Percentiles rank a stretch among this genome's conserved stretches.
phyloP scores from a whole-genome alignment of 2,329 filamentous ascomycete species.

The Aspergillus piperis region DNA sequence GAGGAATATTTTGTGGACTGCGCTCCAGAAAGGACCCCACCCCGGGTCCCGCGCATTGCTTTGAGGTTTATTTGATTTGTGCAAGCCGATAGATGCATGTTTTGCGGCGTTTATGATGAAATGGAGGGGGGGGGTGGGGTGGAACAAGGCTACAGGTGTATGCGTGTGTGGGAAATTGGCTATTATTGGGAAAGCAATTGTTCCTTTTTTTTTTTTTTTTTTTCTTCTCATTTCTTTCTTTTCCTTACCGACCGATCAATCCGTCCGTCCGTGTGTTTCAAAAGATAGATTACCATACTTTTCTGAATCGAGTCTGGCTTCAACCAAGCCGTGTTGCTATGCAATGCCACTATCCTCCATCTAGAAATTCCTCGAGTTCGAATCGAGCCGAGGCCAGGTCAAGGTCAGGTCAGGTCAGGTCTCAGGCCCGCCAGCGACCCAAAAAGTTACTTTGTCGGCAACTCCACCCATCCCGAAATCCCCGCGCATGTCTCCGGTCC shows the following conservation, averaged over 20 bases:
- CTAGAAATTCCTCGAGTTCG: background rate
- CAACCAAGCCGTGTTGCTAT: too few relatives aligned
- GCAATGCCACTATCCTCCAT: too few relatives aligned
- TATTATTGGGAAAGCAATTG: slow-evolving; percentile 8
- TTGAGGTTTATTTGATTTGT: background rate
- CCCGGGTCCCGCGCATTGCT: background rate
- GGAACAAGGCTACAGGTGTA: background rate
- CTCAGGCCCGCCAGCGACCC: too few relatives aligned
- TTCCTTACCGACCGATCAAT: background rate
- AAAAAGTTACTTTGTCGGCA: background rate
- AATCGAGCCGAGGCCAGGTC: background rate
- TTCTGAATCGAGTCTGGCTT: background rate
- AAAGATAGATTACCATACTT: background rate
- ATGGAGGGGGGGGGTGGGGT: background rate
- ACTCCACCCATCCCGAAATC: slow-evolving; percentile 2
- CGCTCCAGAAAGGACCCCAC: background rate
- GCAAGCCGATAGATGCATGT: slow-evolving; percentile 13
- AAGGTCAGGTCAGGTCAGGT: background rate
- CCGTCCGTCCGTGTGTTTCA: background rate
- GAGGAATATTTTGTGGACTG: background rate
- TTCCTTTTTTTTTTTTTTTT: slow-evolving; percentile 6
- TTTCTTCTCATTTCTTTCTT: background rate
- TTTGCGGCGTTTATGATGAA: slow-evolving; percentile 4
- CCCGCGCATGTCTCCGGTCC: background rate
- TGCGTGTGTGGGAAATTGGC: slow-evolving; percentile 3